Conservation (phyloP, 139 green algal species). For the Diplosphaera chodatii region DNA sequence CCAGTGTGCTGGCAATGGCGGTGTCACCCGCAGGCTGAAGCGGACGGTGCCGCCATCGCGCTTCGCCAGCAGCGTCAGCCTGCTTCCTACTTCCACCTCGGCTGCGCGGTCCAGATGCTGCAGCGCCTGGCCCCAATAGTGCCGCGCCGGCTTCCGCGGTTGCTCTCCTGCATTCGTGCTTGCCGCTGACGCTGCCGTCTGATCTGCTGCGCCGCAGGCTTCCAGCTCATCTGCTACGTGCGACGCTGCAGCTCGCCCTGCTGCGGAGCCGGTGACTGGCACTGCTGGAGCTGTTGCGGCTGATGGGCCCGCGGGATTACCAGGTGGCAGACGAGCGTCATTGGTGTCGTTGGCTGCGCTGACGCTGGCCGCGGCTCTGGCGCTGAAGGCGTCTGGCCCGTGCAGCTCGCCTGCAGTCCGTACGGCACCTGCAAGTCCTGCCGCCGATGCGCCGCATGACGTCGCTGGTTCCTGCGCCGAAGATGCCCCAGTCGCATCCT, state of each 20-base stretch:
- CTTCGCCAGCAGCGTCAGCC: slow-evolving; percentile 50
- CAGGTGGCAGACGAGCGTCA: no score
- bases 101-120: slow-evolving; percentile 61
- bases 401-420: background rate
- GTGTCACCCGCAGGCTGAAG: slow-evolving; percentile 32
- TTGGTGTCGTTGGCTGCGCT: background rate
- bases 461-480: no score
- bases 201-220: no score
- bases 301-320: no score
- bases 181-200: no score
- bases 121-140: slow-evolving; percentile 66
- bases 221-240: no score
- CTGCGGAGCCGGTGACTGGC: no score
- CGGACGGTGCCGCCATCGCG: slow-evolving; percentile 31
- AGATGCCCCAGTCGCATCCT: no score
- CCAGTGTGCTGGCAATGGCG: no score
- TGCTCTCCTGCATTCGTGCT: background rate
- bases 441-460: background rate
- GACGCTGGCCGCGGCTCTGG: background rate
- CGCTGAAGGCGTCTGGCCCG: background rate
- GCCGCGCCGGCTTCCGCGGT: background rate
- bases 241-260: no score
- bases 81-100: slow-evolving; percentile 18
- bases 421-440: background rate
- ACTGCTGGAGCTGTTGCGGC: no score